Base-by-base conservation (phyloP, 805 yeast genomes). In the Wickerhamomyces rabaulensis region DNA sequence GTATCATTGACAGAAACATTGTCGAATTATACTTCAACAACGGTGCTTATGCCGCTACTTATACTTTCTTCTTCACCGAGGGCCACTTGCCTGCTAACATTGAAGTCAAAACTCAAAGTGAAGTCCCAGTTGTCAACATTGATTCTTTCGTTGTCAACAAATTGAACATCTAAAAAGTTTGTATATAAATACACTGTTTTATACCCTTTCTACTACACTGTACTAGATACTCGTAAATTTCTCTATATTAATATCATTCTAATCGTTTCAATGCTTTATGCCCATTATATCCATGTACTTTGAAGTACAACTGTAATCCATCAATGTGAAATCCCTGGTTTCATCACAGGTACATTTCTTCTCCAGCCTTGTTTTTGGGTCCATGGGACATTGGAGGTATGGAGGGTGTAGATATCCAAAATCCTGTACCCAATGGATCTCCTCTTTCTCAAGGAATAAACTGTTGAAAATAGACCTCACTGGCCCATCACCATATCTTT, bases 401-500 rank as follows among this genome's bases (percentile, higher is more conserved):
- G 95, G 95, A 46, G 76, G 81, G 62, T 87, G 96, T 64, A 62
- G 76, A 67, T 88, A 87, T 39, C 95, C 95, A 51, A 87, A 75
- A 62, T 87, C 94, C 45, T 79, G 80, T 63, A 89, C 84, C 74
- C 84, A 80, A 58, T 85, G 89, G 39, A 88, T 66, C 58, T 80
- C 72, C 44, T 76, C 78, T 58, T 73, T 78, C 39, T 82, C 78
- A 57, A 86, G 61, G 68, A 88, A 82, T 50, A 88, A 67, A 9
- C 91, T 71, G 20, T 82, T 92, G 19, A 90, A 95, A 53, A 87
- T 80, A 7, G 91, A 82, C 62, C 87, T 91, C 42, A 87, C 82
- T 19, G 95, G 95, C 20, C 95, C 96, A 66, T 88, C 96, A 49
- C 95, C 95, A 92, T 95, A 88, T 63, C 96, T 74, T 66, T 85